Conservation (phyloP, 176 grass and related monocot genomes). For the Carex kokanica region DNA sequence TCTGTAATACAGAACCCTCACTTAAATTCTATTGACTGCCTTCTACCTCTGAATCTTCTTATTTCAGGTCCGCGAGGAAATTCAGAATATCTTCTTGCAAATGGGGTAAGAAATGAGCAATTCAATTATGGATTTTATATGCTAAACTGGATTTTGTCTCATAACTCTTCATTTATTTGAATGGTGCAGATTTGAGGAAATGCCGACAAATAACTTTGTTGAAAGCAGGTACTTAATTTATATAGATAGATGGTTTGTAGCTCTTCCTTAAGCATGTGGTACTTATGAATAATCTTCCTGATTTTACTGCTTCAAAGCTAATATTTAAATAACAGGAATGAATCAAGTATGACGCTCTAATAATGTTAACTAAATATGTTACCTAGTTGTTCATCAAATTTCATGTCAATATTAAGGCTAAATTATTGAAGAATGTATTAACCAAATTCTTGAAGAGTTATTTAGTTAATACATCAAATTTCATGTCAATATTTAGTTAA, state of each 20-base stretch:
- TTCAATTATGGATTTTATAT: conserved; percentile 1
- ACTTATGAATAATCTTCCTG: background rate
- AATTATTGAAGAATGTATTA: background rate
- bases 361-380: background rate
- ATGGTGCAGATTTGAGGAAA: conserved; percentile 76
- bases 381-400: background rate
- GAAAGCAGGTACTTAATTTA: conserved; percentile 64
- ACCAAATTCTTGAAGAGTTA: background rate
- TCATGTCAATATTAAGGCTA: background rate
- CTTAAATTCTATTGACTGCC: background rate
- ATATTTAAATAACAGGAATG: background rate
- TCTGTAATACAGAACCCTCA: background rate
- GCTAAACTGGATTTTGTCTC: background rate
- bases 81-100: conserved; percentile 78
- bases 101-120: conserved; percentile 66
- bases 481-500: background rate
- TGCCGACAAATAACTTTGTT: conserved; percentile 92
- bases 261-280: background rate
- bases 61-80: conserved; percentile 67
- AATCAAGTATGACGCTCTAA: background rate
- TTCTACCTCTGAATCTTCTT: background rate
- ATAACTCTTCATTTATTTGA: background rate
- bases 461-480: background rate
- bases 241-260: background rate
- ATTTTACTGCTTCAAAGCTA: background rate